Conservation (phyloP, 164 flowering plant genomes). For the Malania oleifera region DNA sequence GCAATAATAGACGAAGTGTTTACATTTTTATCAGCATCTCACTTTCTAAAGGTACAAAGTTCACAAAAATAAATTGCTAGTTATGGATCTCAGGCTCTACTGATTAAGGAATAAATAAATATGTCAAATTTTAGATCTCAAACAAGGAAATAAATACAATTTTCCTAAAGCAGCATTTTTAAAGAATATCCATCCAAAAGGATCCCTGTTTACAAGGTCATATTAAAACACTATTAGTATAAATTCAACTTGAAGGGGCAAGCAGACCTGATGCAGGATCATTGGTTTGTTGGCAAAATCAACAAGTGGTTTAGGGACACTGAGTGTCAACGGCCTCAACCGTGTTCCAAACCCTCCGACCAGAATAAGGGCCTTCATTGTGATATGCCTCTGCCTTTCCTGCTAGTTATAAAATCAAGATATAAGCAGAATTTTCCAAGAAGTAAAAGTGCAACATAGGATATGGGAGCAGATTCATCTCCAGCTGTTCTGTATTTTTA, state of each 20-base stretch:
- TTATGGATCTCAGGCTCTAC: no score
- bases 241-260: not conserved
- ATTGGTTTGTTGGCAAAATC: constrained; percentile 99
- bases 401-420: constrained; percentile 21
- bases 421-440: constrained; percentile 6
- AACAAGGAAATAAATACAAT: no score
- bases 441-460: not conserved
- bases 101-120: no score
- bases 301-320: constrained; percentile 96
- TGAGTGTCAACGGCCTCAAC: constrained; percentile 96
- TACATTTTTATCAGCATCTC: no score
- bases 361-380: constrained; percentile 98
- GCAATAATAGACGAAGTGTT: no score
- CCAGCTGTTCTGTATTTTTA: not conserved
- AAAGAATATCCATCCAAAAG: no score
- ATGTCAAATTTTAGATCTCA: no score
- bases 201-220: not conserved
- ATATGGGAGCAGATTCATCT: not conserved
- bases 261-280: constrained; percentile 85
- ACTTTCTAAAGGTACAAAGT: no score
- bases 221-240: constrained; percentile 16
- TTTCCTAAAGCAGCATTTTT: no score
- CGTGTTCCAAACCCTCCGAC: constrained; percentile 98
- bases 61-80: no score
- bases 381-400: constrained; percentile 26